Evolutionary conservation across 1,284 basidiomycete species (phyloP), one percentile per base, ranked within the genome.

Genomic region (Veloporphyrellus conicus): DNA sequence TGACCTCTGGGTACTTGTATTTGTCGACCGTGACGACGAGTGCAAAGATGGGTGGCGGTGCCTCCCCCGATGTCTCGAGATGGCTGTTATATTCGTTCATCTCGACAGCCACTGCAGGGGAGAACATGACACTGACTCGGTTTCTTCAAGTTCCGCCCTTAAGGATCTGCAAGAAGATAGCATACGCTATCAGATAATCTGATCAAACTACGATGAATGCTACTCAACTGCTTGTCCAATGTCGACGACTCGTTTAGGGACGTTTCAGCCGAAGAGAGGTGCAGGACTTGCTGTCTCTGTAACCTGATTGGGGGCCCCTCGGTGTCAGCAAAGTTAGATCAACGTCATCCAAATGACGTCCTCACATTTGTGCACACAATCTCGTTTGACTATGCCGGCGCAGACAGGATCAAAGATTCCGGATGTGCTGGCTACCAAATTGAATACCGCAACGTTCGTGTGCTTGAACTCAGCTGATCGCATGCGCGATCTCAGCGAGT

Each of bases 1-100:
- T 73, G 23, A 77, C 70, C 25, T 57, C 59, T 6, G 74, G 73
- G 6, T 7, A 18, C 39, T 48, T 48, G 67, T 84, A 84, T 48
- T 62, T 68, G 62, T 83, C 78, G 51, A 84, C 74, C 16, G 77
- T 80, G 47, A 84, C 69, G 49, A 84, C 67, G 45, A 82, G 70
- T 15, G 78, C 78, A 53, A 81, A 83, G 41, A 81, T 50, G n/a
- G 54, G 57, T 20, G 57, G 59, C 18, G 18, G 7, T 5, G 31
- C 34, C 14, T 3, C 16, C 4, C 4, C 4, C 7, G 34, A 43
- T 22, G 35, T 14, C 18, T 39, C 28, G 3, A 27, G 25, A 20
- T 3, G 10, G n/a, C 15, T n/a, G 12, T 41, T 45, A 16, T 33
- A 16, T 35, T 12, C 22, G 10, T 18, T 44, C 32, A 22, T 19